These are phyloP conservation scores for Leishmania aethiopica DNA, from an alignment of 208 protist genomes.

Conservation along the genomic window DNA sequence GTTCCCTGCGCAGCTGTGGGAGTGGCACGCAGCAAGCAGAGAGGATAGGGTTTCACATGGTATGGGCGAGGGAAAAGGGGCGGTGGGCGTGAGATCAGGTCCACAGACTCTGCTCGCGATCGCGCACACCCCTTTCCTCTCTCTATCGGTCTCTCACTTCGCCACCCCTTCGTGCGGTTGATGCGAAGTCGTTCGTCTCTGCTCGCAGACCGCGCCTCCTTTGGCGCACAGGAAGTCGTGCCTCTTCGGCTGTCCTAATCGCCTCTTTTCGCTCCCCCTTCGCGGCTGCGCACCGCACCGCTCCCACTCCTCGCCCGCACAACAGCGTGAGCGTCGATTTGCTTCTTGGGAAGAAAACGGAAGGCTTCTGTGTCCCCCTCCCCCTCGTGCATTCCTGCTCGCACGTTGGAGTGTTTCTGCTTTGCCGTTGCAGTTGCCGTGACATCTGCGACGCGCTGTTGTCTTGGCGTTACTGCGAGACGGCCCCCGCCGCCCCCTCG, in stretches of 20 bases:
- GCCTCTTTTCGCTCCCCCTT: background rate
- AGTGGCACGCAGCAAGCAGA: background rate
- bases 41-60: background rate
- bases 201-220: background rate
- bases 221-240: background rate
- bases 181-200: background rate
- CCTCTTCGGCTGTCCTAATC: background rate
- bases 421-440: background rate
- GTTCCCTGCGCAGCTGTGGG: background rate
- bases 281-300: too few relatives aligned
- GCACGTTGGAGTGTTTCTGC: background rate
- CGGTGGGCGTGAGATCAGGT: background rate
- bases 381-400: background rate
- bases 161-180: background rate
- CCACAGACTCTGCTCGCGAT: background rate
- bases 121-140: background rate
- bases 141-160: background rate
- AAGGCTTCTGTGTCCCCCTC: background rate
- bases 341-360: background rate
- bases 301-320: background rate
- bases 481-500: background rate
- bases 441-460: background rate
- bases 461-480: background rate
- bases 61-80: background rate
- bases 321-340: too few relatives aligned